Conservation (phyloP, 768 basidiomycete genomes). For the Pleurotus ostreatus region DNA sequence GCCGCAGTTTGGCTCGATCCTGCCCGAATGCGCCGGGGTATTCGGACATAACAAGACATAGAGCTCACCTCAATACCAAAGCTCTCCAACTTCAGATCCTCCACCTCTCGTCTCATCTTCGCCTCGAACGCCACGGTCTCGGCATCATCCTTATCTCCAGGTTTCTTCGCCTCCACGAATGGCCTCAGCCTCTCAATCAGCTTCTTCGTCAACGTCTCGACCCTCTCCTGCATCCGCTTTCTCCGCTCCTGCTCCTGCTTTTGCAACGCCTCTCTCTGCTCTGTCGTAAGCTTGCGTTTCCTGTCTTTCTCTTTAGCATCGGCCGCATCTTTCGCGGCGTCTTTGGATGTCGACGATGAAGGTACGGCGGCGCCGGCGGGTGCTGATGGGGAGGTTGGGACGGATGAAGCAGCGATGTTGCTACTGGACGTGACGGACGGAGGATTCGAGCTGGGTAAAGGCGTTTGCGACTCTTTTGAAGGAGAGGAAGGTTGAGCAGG, state of each 20-base stretch:
- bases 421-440: constrained; percentile 8
- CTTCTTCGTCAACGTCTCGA: constrained; percentile 72
- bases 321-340: constrained; percentile 5
- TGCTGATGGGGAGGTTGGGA: constrained; percentile 15
- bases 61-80: constrained; percentile 88
- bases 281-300: constrained; percentile 61
- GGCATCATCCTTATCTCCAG: constrained; percentile 74
- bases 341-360: constrained; percentile 19
- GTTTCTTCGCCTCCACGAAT: constrained; percentile 85
- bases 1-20: no score
- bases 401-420: constrained; percentile 2
- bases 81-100: constrained; percentile 94
- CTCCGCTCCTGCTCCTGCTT: constrained; percentile 80
- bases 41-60: background rate
- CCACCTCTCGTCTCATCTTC: constrained; percentile 78
- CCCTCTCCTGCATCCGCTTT: constrained; percentile 75
- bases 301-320: constrained; percentile 32
- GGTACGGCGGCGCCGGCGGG: constrained; percentile 6
- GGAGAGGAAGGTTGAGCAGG: constrained; percentile 17
- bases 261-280: constrained; percentile 81
- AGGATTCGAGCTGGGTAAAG: background rate
- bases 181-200: constrained; percentile 82
- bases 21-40: no score
- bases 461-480: background rate
- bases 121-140: constrained; percentile 80